phyloP scores from a whole-genome alignment of 139 green algal genomes.

The Chlamydomonas eustigma region DNA sequence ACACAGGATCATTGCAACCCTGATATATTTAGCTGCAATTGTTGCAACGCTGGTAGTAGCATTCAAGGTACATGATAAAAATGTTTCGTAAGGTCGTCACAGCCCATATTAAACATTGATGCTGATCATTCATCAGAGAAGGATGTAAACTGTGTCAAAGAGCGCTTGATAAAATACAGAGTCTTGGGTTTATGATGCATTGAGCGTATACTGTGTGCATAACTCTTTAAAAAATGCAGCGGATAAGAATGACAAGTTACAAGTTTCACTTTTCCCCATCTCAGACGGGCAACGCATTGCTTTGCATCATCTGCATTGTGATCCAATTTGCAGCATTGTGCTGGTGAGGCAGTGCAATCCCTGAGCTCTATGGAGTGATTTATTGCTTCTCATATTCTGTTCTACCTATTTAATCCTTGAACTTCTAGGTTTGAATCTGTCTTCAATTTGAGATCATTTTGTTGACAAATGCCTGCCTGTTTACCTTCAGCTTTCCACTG shows the following conservation, averaged over 20 bases:
- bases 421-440: too few relatives aligned
- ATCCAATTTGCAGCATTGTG: conserved; percentile 29
- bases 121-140: too few relatives aligned
- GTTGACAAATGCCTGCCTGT: too few relatives aligned
- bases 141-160: too few relatives aligned
- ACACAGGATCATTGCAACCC: conserved; percentile 32
- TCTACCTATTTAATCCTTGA: too few relatives aligned
- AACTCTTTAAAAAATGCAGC: background rate
- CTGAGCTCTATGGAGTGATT: too few relatives aligned
- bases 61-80: conserved; percentile 32
- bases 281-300: conserved; percentile 16
- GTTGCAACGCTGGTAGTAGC: conserved; percentile 32
- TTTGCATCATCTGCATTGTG: conserved; percentile 35
- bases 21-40: conserved; percentile 29
- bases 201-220: background rate
- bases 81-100: too few relatives aligned
- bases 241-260: background rate
- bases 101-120: too few relatives aligned
- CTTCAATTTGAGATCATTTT: too few relatives aligned
- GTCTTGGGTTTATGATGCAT: background rate
- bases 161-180: too few relatives aligned
- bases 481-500: too few relatives aligned
- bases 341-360: conserved; percentile 31
- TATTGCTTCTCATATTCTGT: too few relatives aligned
- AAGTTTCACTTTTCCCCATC: background rate